Evolutionary conservation across 2,329 filamentous ascomycete species (phyloP), one percentile per base, ranked within the genome.

Genomic region (Trichoderma lentiforme): DNA sequence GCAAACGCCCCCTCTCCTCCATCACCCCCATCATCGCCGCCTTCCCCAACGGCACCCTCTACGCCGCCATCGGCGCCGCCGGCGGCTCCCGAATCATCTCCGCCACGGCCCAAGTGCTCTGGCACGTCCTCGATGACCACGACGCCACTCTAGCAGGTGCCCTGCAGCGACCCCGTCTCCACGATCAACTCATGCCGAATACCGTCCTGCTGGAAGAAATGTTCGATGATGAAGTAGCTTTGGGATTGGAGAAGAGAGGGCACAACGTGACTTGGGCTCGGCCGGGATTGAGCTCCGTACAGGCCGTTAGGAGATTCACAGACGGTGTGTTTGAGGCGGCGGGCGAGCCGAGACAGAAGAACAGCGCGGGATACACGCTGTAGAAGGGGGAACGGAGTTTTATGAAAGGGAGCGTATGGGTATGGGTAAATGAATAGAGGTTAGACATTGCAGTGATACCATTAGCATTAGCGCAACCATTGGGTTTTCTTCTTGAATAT

Each of bases 31-130:
- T 93, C 71, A 95, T 97, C 66, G 88, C 91, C 74, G 89, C 92
- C 70, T 83, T 87, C 72, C 83, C 87, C 3, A 87, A 91, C 76
- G 87, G 89, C 21, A 86, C 84, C 1, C 85, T 97, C 1, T 91
- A 91, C 78, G 88, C 92, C 71, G 84, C 89, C 70, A 87, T 93
- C 8, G 93, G 93, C 53, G 91, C 93, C 0, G 93, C 94, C 0
- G 94, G 94, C 36, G 94, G 94, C 3, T 93, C 90, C 24, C 88
- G 93, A 32, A 97, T 97, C 83, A 93, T 95, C 78, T 95, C 93
- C 0, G 83, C 92, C 3, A 95, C 92, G 0, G 86, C 93, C 8
- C 93, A 94, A 78, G 90, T 90, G 51, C 83, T 94, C 6, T 91
- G 93, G 82, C 88, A 93, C 77, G 86, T 93, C 6, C 82, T 97